Percentiles rank a stretch among this genome's conserved stretches.
Evolutionary conservation across 371 early-diverging fungal genomes (phyloP).

Genomic region (Capniomyces stellatus): DNA sequence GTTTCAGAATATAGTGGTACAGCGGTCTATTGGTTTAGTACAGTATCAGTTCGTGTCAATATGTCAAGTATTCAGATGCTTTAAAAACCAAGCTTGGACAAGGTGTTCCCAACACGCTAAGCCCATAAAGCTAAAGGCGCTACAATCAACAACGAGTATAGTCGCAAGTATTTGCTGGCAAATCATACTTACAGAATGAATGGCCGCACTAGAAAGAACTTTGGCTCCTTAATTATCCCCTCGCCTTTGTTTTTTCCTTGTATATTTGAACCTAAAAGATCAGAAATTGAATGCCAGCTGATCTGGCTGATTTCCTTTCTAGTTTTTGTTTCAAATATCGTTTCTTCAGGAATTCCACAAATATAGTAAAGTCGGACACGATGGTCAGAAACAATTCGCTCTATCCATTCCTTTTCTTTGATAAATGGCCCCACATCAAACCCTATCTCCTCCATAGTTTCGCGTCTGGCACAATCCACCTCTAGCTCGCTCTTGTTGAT

Average conservation of each 20-base stretch:
- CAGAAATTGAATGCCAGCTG: neutral
- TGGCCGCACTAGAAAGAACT: neutral
- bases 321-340: conserved; percentile 71
- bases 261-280: neutral
- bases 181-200: neutral
- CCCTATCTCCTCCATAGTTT: conserved; percentile 95
- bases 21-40: too few relatives aligned
- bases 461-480: conserved; percentile 84
- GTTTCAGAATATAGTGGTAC: neutral
- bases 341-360: conserved; percentile 71
- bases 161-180: neutral
- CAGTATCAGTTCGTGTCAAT: neutral
- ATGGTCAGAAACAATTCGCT: conserved; percentile 70
- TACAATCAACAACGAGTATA: neutral
- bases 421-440: conserved; percentile 70
- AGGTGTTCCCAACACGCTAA: too few relatives aligned
- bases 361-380: conserved; percentile 81
- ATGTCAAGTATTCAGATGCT: neutral
- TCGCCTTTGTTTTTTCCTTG: neutral
- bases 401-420: conserved; percentile 25
- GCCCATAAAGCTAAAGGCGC: neutral
- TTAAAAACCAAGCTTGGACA: too few relatives aligned
- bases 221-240: neutral
- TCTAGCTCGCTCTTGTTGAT: conserved; percentile 92
- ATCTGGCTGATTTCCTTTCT: conserved; percentile 80